Percentiles rank a stretch among this genome's conserved stretches.
Evolutionary conservation across 202 grass and related monocot species (phyloP).

Genomic region (Digitaria exilis): DNA sequence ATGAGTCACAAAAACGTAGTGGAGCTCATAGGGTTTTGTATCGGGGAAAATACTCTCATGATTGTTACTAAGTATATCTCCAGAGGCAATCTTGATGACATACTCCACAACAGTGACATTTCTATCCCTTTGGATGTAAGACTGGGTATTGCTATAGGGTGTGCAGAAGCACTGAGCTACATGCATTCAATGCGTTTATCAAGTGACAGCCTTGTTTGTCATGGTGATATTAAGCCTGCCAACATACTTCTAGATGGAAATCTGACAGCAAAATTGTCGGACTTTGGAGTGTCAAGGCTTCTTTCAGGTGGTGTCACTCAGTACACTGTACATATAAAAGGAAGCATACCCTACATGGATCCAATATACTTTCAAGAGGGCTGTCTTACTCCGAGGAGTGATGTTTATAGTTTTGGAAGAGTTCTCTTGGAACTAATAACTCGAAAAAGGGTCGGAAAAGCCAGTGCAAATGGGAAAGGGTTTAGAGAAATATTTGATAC

Average conservation of each 20-base stretch:
- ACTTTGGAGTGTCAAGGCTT: constrained; percentile 37
- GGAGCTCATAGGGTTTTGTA: constrained; percentile 24
- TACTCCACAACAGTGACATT: constrained; percentile 25
- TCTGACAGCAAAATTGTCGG: constrained; percentile 40
- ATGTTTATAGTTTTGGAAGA: constrained; percentile 23
- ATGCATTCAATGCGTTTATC: constrained; percentile 43
- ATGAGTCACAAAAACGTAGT: constrained; percentile 29
- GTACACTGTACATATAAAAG: constrained; percentile 7
- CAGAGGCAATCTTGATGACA: constrained; percentile 27
- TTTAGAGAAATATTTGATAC: background rate
- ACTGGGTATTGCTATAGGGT: constrained; percentile 37
- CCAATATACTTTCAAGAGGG: background rate
- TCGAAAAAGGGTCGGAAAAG: constrained; percentile 3
- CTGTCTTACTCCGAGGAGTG: background rate
- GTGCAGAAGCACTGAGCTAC: constrained; percentile 47
- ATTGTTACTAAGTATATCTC: constrained; percentile 38
- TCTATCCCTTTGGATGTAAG: constrained; percentile 34
- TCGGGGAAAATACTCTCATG: background rate
- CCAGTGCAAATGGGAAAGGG: background rate
- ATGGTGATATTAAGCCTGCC: constrained; percentile 61
- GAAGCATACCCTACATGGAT: constrained; percentile 8
- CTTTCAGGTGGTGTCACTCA: background rate
- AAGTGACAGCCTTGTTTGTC: constrained; percentile 33
- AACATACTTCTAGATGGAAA: constrained; percentile 60
- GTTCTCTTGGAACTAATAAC: constrained; percentile 22